Evolutionary conservation across 2,329 filamentous ascomycete genomes (phyloP), one percentile per base, ranked within the genome.

Genomic region (Trichoderma simmonsii): DNA sequence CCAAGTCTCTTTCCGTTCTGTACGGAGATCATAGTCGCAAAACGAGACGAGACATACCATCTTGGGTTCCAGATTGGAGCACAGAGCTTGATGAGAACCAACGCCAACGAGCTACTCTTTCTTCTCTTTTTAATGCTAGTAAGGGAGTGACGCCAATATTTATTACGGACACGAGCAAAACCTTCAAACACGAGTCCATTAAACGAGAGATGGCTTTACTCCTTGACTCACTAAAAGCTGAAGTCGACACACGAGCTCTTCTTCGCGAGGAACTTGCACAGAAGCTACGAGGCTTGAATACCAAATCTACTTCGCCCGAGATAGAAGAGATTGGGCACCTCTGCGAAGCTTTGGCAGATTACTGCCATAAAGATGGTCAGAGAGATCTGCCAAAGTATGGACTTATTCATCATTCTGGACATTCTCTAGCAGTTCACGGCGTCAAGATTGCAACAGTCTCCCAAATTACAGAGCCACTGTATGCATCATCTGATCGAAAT

Each of bases 21-120:
- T 36, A 14, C 12, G 48, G 63, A 9, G 63, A 66, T 28, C 48
- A 66, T 2, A 66, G 28, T 21, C 63, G 48, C 63, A 66, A 66
- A 66, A 4, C 7, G 18, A 66, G 63, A 15, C 63, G 18, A 36
- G n/a, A 26, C 8, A 11, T 56, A 6, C 43, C 63, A 6, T 65
- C 63, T 34, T 65, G 43, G 43, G 14, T 65, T 26, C 63, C 63
- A 7, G 43, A 65, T 15, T 65, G 63, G 63, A 26, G 63, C 9
- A 26, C 63, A 48, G 14, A 26, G 18, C n/a, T 14, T 24, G 63
- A 36, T 7, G 43, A 54, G 4, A 24, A 15, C 1, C n/a, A 65
- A 18, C 63, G 63, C 12, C 63, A 32, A 26, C 63, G 63, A 6
- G 21, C 14, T 4, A 4, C 3, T 4, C 28, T 65, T 26, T 65